A percentile compares a stretch with the other conserved stretches of the same genome.
Evolutionary conservation across 352 stramenopile species (phyloP).

Genomic region (Globisporangium nunn): DNA sequence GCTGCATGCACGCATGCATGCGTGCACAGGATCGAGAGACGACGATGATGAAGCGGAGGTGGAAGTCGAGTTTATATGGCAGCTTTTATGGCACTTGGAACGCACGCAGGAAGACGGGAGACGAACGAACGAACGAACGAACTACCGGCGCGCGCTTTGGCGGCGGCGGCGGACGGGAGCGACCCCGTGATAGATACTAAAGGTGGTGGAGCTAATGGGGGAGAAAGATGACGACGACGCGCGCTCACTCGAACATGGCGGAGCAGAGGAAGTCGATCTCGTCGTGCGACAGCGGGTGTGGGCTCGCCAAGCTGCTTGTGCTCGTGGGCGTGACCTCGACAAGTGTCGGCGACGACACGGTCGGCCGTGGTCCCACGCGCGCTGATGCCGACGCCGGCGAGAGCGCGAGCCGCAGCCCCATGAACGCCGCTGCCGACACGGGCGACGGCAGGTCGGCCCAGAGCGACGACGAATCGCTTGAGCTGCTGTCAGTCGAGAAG

Average conservation of each 20-base stretch:
- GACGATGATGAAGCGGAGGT: neutral
- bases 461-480: constrained; percentile 45
- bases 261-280: constrained; percentile 85
- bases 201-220: neutral
- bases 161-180: neutral
- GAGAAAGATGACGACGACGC: neutral
- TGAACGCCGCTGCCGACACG: constrained; percentile 11
- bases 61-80: neutral
- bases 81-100: neutral
- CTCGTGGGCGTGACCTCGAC: constrained; percentile 7
- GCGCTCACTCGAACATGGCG: constrained; percentile 63
- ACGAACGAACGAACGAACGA: neutral
- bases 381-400: neutral
- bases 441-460: constrained; percentile 45
- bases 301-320: constrained; percentile 3
- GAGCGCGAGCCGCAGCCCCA: constrained; percentile 9
- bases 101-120: too few relatives aligned
- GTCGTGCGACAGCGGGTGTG: constrained; percentile 63
- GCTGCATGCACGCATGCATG: neutral
- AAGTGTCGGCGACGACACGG: neutral
- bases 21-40: neutral
- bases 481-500: constrained; percentile 44
- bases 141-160: neutral
- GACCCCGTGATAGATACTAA: constrained; percentile 1
- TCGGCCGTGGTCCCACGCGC: too few relatives aligned